Conservation (phyloP, 2,329 filamentous ascomycete species). For the Alternaria longipes region DNA sequence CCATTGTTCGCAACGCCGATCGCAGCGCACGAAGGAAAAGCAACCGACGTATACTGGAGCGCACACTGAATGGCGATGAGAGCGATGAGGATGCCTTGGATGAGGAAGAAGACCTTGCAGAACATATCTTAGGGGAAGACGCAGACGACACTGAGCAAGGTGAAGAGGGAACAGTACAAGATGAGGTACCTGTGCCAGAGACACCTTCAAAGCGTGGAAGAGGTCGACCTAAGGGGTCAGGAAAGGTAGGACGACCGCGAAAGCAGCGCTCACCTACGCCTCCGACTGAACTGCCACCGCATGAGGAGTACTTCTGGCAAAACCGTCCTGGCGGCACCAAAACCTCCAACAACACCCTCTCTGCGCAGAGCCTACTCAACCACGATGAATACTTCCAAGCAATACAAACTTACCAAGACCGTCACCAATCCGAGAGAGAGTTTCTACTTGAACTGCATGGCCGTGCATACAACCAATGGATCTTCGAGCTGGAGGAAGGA, state of each 20-base stretch:
- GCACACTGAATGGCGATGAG: conserved; percentile 68
- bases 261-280: conserved; percentile 78
- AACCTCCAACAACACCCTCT: conserved; percentile 86
- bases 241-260: conserved; percentile 62
- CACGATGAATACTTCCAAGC: conserved; percentile 91
- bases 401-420: conserved; percentile 70
- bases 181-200: conserved; percentile 54
- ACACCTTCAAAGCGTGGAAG: conserved; percentile 64
- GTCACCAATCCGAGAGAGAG: conserved; percentile 73
- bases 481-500: conserved; percentile 84
- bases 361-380: conserved; percentile 77
- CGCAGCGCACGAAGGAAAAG: conserved; percentile 89
- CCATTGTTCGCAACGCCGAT: conserved; percentile 75
- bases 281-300: conserved; percentile 80
- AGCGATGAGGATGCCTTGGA: conserved; percentile 74
- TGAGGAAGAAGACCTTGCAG: conserved; percentile 72
- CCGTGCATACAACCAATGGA: conserved; percentile 89
- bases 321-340: conserved; percentile 83
- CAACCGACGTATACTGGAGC: conserved; percentile 77
- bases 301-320: conserved; percentile 94
- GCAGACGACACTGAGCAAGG: conserved; percentile 47
- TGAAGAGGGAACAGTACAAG: conserved; percentile 38
- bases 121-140: conserved; percentile 71
- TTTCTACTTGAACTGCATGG: conserved; percentile 79
- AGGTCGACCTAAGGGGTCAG: conserved; percentile 50